A percentile compares a stretch with the other conserved stretches of the same genome.
These are phyloP conservation scores for Nannizziopsis arthrosporioides DNA, from an alignment of 2,329 filamentous ascomycete genomes.

Conservation along the genomic window DNA sequence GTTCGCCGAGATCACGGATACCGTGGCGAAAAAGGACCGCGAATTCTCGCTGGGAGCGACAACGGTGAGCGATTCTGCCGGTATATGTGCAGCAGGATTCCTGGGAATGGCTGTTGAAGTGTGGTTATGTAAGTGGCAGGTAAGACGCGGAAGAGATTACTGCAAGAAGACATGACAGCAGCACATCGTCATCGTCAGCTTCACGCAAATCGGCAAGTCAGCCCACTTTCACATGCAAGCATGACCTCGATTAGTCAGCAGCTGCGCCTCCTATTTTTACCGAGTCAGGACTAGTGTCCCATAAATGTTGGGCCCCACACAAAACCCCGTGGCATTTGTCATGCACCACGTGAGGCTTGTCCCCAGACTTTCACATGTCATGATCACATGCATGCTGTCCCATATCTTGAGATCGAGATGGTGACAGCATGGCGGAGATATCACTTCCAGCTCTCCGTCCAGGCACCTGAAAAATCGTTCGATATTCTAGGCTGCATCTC, in stretches of 20 bases:
- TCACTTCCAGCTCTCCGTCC: not conserved
- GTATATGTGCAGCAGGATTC: slow-evolving; percentile 80
- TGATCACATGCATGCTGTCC: slow-evolving; percentile 5
- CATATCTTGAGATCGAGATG: not conserved
- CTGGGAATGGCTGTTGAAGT: slow-evolving; percentile 74
- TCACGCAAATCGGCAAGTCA: too few relatives aligned
- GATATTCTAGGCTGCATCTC: too few relatives aligned
- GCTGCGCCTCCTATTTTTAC: not conserved
- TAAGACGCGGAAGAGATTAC: slow-evolving; percentile 64
- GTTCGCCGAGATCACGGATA: slow-evolving; percentile 86
- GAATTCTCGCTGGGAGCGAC: slow-evolving; percentile 88
- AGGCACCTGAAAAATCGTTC: too few relatives aligned
- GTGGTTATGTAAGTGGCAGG: slow-evolving; percentile 72
- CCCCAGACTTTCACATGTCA: slow-evolving; percentile 11
- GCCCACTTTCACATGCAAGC: too few relatives aligned
- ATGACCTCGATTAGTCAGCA: not conserved
- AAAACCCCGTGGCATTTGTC: not conserved
- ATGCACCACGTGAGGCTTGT: not conserved
- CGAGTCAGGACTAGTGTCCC: not conserved
- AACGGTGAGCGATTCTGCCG: slow-evolving; percentile 81
- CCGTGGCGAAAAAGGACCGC: slow-evolving; percentile 61
- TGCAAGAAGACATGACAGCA: slow-evolving; percentile 42
- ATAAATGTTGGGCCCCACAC: not conserved
- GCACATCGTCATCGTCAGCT: too few relatives aligned
- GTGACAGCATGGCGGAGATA: not conserved